phyloP scores from a whole-genome alignment of 495 filamentous ascomycete species.

The Usnea hakonensis region DNA sequence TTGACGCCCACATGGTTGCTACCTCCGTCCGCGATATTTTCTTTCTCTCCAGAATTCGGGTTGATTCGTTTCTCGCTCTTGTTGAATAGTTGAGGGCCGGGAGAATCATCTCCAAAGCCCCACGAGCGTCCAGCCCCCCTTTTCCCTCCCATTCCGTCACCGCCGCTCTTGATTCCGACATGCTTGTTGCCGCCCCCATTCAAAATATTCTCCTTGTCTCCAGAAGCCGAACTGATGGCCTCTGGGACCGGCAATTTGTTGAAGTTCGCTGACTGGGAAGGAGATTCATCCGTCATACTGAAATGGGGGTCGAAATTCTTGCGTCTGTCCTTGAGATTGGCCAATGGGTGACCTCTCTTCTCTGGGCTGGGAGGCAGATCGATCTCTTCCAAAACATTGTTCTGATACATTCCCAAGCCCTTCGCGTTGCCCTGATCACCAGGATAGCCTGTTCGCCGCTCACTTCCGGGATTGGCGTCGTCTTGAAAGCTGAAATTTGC shows the following conservation, averaged over 20 bases:
- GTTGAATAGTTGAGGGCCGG: conserved; percentile 18
- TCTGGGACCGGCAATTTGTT: conserved; percentile 32
- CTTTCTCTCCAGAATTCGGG: conserved; percentile 18
- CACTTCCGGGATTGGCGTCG: conserved; percentile 36
- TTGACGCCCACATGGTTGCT: conserved; percentile 40
- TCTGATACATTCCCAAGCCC: conserved; percentile 67
- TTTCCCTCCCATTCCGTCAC: conserved; percentile 70
- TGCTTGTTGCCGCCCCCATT: conserved; percentile 19
- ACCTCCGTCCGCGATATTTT: conserved; percentile 22
- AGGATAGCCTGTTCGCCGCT: conserved; percentile 30
- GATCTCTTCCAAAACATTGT: conserved; percentile 57
- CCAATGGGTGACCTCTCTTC: conserved; percentile 39
- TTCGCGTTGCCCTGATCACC: conserved; percentile 50
- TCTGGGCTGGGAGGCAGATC: conserved; percentile 33
- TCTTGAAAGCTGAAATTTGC: conserved; percentile 71
- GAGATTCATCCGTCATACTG: conserved; percentile 56
- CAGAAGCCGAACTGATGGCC: conserved; percentile 5
- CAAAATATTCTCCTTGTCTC: conserved; percentile 27
- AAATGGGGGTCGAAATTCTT: conserved; percentile 72
- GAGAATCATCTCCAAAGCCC: conserved; percentile 42
- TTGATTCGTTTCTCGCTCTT: conserved; percentile 24
- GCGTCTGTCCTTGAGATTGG: conserved; percentile 56
- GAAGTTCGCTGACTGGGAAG: conserved; percentile 34
- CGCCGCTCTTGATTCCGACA: conserved; percentile 49
- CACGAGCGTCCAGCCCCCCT: conserved; percentile 53